Conservation (phyloP, 2,329 filamentous ascomycete genomes). For the Colletotrichum sp. region DNA sequence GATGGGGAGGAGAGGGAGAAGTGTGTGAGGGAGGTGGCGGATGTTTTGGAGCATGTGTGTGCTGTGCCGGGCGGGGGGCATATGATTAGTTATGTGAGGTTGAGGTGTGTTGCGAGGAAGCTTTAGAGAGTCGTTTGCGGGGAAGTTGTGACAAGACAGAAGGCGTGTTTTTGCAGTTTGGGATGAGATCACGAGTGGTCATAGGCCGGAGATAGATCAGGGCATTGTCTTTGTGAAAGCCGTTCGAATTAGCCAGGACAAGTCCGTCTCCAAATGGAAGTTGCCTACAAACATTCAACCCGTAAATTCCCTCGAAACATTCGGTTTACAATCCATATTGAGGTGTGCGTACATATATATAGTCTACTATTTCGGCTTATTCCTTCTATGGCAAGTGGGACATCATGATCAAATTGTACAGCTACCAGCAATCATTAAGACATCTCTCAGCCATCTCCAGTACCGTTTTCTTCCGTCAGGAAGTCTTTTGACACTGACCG, state of each 20-base stretch:
- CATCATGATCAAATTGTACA: no score
- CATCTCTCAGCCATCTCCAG: neutral
- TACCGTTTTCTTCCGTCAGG: neutral
- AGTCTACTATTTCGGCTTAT: accelerated
- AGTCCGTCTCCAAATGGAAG: neutral
- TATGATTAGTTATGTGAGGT: constrained; percentile 58
- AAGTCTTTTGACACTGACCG: neutral
- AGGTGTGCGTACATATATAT: accelerated
- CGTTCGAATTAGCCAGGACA: neutral
- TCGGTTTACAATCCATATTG: neutral
- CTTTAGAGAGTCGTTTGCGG: neutral
- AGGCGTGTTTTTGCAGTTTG: neutral
- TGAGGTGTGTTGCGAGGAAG: constrained; percentile 54
- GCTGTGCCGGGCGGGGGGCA: constrained; percentile 62
- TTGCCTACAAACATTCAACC: accelerated
- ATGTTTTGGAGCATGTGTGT: constrained; percentile 60
- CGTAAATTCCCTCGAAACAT: accelerated
- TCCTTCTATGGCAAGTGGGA: neutral
- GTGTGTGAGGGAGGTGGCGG: constrained; percentile 58
- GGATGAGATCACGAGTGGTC: neutral
- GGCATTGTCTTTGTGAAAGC: neutral
- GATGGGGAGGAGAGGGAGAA: constrained; percentile 50
- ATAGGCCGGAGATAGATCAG: neutral
- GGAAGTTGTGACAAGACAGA: accelerated
- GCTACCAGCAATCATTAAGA: no score